Evolutionary conservation across 2,329 filamentous ascomycete species (phyloP), one percentile per base, ranked within the genome.

Genomic region (Hypoxylon sp.): DNA sequence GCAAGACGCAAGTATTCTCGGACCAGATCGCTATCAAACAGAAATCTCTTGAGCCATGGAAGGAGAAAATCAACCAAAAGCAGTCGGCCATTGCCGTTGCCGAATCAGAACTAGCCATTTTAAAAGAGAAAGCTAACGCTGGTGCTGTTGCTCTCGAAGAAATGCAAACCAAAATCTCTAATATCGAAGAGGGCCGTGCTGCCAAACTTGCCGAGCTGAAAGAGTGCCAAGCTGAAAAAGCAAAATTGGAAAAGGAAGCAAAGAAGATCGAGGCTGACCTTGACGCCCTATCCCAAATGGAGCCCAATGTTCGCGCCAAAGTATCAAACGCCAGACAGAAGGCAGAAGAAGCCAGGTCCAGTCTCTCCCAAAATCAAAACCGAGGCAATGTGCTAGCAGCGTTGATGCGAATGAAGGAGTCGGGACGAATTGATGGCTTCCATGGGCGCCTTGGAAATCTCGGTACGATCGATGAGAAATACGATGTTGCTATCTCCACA

Each of bases 401-500:
- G 0, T 83, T 99, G 31, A 97, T 98, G 92, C 91, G 96, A 53
- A 89, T 99, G 81, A 96, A 94, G 77, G 96, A 98, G 77, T 98
- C 96, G 22, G 96, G 96, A 11, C 92, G 96, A 78, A 97, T 99
- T 70, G 94, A 98, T 76, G 96, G 97, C 1, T 99, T 99, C 81
- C 94, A 99, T 76, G 96, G 96, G 26, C 91, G 96, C 33, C 89
- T 99, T 3, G 97, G 96, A 9, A 98, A 98, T 74, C 87, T 99
- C 0, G 96, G 96, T 47, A 91, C 93, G 0, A 99, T 99, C 72
- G 94, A 99, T 75, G 87, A 93, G 78, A 93, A 93, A 80, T 99
- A 97, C 79, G 96, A 99, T 76, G 90, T 99, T 47, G 96, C 96
- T n/a, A 97, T 99, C 67, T 99, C 97, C 0, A 99, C 96, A 0